Evolutionary conservation across 495 filamentous ascomycete species (phyloP).

Genomic region (Aspergillus biplanus): DNA sequence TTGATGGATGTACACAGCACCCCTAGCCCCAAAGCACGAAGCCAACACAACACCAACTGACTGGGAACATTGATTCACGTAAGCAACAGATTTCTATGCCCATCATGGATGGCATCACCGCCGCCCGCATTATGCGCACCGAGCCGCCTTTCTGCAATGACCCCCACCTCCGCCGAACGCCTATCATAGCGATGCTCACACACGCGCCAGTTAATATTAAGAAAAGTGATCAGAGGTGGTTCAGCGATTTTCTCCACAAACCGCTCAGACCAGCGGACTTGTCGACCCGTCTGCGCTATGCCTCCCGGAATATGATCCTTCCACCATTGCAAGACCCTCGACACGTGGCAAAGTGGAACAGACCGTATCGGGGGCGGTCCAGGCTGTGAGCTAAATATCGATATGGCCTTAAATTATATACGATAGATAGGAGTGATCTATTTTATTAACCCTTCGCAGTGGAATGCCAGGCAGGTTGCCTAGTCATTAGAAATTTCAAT

Average conservation of each 20-base stretch:
- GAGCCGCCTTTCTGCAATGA: background rate
- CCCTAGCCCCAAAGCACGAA: background rate
- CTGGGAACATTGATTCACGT: background rate
- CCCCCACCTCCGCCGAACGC: background rate
- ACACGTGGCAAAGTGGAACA: background rate
- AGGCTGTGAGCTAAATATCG: background rate
- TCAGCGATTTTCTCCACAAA: background rate
- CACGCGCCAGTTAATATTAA: too few relatives aligned
- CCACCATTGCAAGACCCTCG: background rate
- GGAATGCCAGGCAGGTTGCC: too few relatives aligned
- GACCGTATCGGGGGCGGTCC: background rate
- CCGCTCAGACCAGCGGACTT: background rate
- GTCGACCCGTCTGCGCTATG: background rate
- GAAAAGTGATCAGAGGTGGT: background rate
- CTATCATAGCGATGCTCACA: background rate
- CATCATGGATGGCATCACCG: background rate
- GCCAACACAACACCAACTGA: background rate
- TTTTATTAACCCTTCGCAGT: too few relatives aligned
- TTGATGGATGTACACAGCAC: background rate
- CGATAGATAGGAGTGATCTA: background rate
- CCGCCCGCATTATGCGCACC: background rate
- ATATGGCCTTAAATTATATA: too few relatives aligned
- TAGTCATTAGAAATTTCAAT: too few relatives aligned
- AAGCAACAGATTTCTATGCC: background rate
- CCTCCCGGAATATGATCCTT: background rate